Conservation (phyloP, 2,329 filamentous ascomycete species). For the Stenocarpella maydis region DNA sequence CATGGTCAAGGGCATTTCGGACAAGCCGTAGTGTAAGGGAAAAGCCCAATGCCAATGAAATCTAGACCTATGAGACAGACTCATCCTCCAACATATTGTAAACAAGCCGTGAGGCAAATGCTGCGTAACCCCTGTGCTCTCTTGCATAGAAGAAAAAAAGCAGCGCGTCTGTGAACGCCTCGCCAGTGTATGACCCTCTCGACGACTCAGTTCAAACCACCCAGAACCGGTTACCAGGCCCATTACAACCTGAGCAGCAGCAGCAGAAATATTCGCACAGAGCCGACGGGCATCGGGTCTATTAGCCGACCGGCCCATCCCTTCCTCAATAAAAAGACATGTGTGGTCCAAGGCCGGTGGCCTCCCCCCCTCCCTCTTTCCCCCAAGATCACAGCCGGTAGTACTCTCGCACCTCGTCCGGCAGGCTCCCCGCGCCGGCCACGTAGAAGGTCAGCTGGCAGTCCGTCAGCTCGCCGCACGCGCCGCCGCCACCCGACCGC, state of each 20-base stretch:
- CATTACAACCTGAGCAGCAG: not conserved
- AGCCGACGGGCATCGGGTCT: slow-evolving; percentile 1
- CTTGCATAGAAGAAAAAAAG: not conserved
- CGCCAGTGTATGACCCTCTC: not conserved
- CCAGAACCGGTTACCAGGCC: not conserved
- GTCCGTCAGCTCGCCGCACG: slow-evolving; percentile 20
- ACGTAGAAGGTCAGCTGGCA: slow-evolving; percentile 34
- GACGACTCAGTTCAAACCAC: not conserved
- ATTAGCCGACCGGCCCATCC: not conserved
- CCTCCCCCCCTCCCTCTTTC: too few relatives aligned
- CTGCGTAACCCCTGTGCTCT: not conserved
- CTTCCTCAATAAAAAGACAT: not conserved
- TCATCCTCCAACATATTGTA: not conserved
- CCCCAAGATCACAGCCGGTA: slow-evolving; percentile 1
- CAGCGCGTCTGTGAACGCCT: slow-evolving; percentile 21
- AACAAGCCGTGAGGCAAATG: slow-evolving; percentile 22
- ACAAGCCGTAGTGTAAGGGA: not conserved
- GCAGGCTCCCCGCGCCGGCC: slow-evolving; percentile 13
- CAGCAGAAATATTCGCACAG: slow-evolving; percentile 16
- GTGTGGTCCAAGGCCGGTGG: too few relatives aligned
- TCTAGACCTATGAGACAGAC: not conserved
- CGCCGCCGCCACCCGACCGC: slow-evolving; percentile 6
- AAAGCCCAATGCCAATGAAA: slow-evolving; percentile 10
- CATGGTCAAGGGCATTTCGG: not conserved
- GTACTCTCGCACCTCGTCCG: slow-evolving; percentile 20